A percentile compares a stretch with the other conserved stretches of the same genome.
Conservation (phyloP, 441 rosid species). For the Brassica balearica region DNA sequence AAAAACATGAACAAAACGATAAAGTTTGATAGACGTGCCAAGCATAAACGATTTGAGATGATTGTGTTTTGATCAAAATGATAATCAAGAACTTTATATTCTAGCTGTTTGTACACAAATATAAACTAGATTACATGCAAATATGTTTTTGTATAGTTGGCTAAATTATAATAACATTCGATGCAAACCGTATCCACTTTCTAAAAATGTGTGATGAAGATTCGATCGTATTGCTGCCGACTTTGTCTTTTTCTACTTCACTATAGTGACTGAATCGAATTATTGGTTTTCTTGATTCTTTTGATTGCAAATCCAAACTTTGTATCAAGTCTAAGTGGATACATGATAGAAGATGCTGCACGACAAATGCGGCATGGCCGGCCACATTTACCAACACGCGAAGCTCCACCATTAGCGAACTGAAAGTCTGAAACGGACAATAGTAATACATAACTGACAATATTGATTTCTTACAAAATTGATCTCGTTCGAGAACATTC, state of each 20-base stretch:
- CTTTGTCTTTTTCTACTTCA: constrained; percentile 35
- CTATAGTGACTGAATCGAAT: constrained; percentile 26
- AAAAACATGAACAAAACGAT: background rate
- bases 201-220: constrained; percentile 31
- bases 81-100: background rate
- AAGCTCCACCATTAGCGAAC: constrained; percentile 20
- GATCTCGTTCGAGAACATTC: background rate
- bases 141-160: background rate
- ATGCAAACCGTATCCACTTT: constrained; percentile 15
- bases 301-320: constrained; percentile 9
- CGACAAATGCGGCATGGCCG: constrained; percentile 32
- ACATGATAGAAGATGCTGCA: constrained; percentile 30
- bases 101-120: background rate
- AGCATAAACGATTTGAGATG: constrained; percentile 8
- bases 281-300: constrained; percentile 18
- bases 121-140: background rate
- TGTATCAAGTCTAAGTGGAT: constrained; percentile 1
- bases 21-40: background rate
- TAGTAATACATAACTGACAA: background rate
- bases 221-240: constrained; percentile 26
- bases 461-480: constrained; percentile 4
- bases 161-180: background rate
- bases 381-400: constrained; percentile 33
- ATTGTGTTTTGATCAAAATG: background rate
- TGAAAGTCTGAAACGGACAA: constrained; percentile 1